Evolutionary conservation across 805 yeast genomes (phyloP), one percentile per base, ranked within the genome.

Genomic region (Clavispora phyllophila): DNA sequence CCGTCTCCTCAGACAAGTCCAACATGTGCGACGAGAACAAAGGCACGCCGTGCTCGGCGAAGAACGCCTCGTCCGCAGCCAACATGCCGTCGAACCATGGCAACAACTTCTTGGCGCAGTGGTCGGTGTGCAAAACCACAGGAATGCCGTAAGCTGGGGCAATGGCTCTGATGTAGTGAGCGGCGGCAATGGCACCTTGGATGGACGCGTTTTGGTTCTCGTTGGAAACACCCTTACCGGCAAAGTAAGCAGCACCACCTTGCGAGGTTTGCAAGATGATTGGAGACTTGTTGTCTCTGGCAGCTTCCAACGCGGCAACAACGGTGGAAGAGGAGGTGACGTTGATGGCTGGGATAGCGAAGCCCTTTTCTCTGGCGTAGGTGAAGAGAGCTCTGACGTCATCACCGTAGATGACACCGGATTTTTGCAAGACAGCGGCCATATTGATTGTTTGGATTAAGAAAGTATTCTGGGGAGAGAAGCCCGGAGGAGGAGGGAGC

Each of bases 201-300:
- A 93, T 87, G 50, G 98, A 84, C 48, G 98, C 99, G 62, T 75
- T 74, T 77, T 93, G 98, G 78, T 87, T 84, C 61, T 77, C 78
- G 86, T 93, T 93, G 68, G 79, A 78, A 58, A 93, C 89, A 76
- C 98, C 99, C 82, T 93, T 93, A 76, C 99, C 99, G 54, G 99
- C 99, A 68, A 93, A 93, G 87, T 82, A 93, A 53, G 98, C 98
- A 57, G 99, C 96, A 79, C 99, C 99, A 77, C 99, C 99, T 72
- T 93, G 89, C 49, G 98, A 91, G 58, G 91, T 82, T 76, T 93
- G 99, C 66, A 93, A 75, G 68, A 93, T 87, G 73, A 93, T 89
- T 75, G 99, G 99, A 50, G 96, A 85, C 58, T 68, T 68, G 62
- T 45, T 52, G 60, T 70, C 75, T 62, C 75, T 68, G 44, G 75